Conservation (phyloP, 345 rosid genomes). For the Populus ilicifolia region DNA sequence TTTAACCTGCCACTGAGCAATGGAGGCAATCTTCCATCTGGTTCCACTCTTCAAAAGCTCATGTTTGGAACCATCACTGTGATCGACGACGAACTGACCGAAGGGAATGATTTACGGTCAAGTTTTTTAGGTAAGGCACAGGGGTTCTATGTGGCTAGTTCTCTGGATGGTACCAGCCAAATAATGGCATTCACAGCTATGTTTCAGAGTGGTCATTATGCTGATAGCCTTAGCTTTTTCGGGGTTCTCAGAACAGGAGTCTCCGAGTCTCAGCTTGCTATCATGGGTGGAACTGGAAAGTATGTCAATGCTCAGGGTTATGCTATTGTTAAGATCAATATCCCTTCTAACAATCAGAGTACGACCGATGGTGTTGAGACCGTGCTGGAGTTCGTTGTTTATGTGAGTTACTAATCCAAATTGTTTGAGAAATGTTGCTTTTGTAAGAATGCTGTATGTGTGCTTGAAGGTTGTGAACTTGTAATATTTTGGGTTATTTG, state of each 20-base stretch:
- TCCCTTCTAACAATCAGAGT: conserved; percentile 47
- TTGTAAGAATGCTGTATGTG: neutral
- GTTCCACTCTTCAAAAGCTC: conserved; percentile 49
- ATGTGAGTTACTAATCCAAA: conserved; percentile 38
- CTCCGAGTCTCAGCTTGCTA: conserved; percentile 71
- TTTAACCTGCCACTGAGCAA: conserved; percentile 38
- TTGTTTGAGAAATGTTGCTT: neutral
- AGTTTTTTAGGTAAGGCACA: conserved; percentile 74
- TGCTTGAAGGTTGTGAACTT: neutral
- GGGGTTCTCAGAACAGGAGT: conserved; percentile 68
- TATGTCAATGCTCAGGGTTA: conserved; percentile 69
- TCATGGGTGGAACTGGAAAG: conserved; percentile 92
- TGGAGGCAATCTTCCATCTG: conserved; percentile 56
- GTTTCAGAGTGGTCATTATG: conserved; percentile 68
- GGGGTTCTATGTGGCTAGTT: conserved; percentile 77
- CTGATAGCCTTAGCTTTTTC: conserved; percentile 69
- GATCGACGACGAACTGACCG: conserved; percentile 74
- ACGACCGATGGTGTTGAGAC: conserved; percentile 70
- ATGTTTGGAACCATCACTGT: conserved; percentile 86
- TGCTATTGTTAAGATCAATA: conserved; percentile 56
- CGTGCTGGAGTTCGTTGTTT: conserved; percentile 51
- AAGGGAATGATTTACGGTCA: conserved; percentile 65
- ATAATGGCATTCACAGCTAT: conserved; percentile 75
- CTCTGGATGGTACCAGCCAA: conserved; percentile 72
- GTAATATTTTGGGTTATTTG: neutral